Evolutionary conservation across 2,329 filamentous ascomycete genomes (phyloP), one percentile per base, ranked within the genome.

Genomic region (Alternaria ventricosa): DNA sequence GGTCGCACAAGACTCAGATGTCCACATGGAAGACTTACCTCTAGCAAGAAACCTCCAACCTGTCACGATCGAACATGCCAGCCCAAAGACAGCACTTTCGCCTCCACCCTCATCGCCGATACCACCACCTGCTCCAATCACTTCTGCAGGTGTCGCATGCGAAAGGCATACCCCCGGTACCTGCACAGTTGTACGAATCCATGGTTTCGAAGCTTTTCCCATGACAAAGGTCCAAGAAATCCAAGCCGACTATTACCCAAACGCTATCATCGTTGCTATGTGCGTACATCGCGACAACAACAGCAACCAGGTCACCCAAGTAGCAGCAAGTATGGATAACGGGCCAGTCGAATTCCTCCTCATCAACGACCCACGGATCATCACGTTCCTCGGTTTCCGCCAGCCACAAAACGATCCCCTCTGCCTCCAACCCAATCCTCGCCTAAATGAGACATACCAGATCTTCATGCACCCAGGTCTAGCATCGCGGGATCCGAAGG

Each of bases 341-440:
- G 67, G 70, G 10, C 64, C 68, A 0, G 57, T 70, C 41, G 55
- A 71, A 23, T 63, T 70, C 22, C 49, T 72, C 4, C 2, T 68
- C 27, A 71, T 72, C 41, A 61, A 58, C 11, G 60, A 67, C 22
- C 12, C 22, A 2, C 61, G 60, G 1, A 33, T 68, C 18, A 67
- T 72, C n/a, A 46, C 41, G 1, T 62, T 60, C 1, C 63, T 72
- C 1, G 64, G 69, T 15, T 50, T 72, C 6, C 44, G 22, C 3
- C 22, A 64, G n/a, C 55, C n/a, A 20, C 43, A 7, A 9, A 55
- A 65, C 25, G 63, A 30, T 5, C 54, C 56, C 6, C 22, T 43
- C 3, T 15, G 46, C 11, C 47, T 67, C 5, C 27, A 55, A 7
- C 7, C 20, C 2, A 25, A 59, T 2, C 5, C 59, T 20, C 58